phyloP scores from a whole-genome alignment of 345 rosid species.

The Hypericum perforatum region DNA sequence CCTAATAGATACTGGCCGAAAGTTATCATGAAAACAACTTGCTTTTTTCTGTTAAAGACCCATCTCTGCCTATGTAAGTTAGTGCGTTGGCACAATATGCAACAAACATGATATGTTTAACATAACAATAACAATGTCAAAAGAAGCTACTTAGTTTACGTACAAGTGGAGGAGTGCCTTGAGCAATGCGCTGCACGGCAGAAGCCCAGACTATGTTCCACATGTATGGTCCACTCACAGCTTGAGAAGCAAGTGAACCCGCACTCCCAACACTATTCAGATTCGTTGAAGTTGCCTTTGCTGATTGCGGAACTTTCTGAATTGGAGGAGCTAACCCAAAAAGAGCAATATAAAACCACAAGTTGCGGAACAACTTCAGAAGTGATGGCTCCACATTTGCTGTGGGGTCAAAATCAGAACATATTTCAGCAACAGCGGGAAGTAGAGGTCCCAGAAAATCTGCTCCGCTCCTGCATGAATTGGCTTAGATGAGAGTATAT shows the following conservation, averaged over 20 bases:
- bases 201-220: constrained; percentile 74
- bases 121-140: constrained; percentile 6
- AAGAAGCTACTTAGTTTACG: constrained; percentile 32
- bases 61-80: too few species aligned
- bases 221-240: constrained; percentile 96
- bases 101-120: not conserved
- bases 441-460: constrained; percentile 93
- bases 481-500: constrained; percentile 11
- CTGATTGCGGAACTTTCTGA: constrained; percentile 41
- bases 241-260: constrained; percentile 70
- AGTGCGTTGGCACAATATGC: not conserved
- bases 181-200: constrained; percentile 88
- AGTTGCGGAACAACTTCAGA: constrained; percentile 88
- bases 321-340: constrained; percentile 98
- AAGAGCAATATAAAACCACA: constrained; percentile 96
- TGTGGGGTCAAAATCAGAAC: constrained; percentile 91
- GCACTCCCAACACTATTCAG: constrained; percentile 69
- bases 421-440: constrained; percentile 95
- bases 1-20: too few species aligned
- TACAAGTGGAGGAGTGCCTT: constrained; percentile 99
- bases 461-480: constrained; percentile 82
- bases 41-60: too few species aligned
- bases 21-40: too few species aligned
- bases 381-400: constrained; percentile 83
- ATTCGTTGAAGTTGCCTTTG: constrained; percentile 63